phyloP scores from a whole-genome alignment of 179 eudicot genomes.

The Actinidia polygama region DNA sequence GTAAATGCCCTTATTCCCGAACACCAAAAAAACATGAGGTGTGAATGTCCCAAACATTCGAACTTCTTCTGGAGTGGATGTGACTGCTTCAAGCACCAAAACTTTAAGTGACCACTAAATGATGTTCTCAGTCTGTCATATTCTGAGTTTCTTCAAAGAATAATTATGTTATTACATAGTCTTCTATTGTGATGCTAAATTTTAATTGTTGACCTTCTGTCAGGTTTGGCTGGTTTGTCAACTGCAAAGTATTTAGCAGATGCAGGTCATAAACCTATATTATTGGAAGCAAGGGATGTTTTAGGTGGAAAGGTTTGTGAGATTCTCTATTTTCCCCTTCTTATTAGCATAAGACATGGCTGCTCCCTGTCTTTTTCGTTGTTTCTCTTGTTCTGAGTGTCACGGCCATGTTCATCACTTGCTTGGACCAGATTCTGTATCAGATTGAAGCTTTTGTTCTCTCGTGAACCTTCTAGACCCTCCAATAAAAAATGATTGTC shows the following conservation, averaged over 20 bases:
- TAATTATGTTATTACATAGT: not conserved
- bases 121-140: not conserved
- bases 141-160: not conserved
- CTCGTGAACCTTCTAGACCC: not conserved
- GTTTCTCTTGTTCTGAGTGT: not conserved
- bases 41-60: not conserved
- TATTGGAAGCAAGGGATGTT: slow-evolving; percentile 93
- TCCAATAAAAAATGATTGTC: not conserved
- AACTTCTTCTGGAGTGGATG: not conserved
- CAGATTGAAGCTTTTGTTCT: not conserved
- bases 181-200: not conserved
- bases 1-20: not conserved
- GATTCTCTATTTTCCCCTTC: not conserved
- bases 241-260: slow-evolving; percentile 98
- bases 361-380: slow-evolving; percentile 10
- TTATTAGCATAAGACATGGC: not conserved
- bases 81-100: not conserved
- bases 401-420: not conserved
- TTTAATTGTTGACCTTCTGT: slow-evolving; percentile 12
- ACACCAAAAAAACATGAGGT: not conserved
- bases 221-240: slow-evolving; percentile 98
- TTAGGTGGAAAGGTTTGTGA: slow-evolving; percentile 90
- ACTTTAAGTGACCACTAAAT: not conserved
- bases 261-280: slow-evolving; percentile 96
- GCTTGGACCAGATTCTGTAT: not conserved